Conservation (phyloP, 768 basidiomycete genomes). For the Termitomyces sp. region DNA sequence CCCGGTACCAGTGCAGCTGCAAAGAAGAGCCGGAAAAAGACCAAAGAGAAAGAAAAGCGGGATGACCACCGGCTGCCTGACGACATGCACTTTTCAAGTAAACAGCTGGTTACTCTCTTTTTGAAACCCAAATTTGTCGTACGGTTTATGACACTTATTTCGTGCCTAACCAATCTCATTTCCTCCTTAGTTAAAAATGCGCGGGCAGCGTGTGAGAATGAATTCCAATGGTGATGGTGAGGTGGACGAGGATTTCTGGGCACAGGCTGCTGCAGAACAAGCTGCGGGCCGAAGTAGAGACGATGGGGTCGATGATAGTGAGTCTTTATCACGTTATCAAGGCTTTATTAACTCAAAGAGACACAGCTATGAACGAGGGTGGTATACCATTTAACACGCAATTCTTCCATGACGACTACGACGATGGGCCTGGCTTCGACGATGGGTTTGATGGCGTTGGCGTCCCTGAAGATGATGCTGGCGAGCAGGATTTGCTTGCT, state of each 20-base stretch:
- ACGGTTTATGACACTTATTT: constrained; percentile 21
- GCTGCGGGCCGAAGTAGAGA: constrained; percentile 50
- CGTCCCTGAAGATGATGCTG: constrained; percentile 45
- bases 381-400: constrained; percentile 88
- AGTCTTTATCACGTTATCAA: constrained; percentile 15
- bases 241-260: constrained; percentile 97
- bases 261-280: constrained; percentile 85
- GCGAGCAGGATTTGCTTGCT: constrained; percentile 85
- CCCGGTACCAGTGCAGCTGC: constrained; percentile 44
- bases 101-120: constrained; percentile 88
- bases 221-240: constrained; percentile 74
- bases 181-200: constrained; percentile 72
- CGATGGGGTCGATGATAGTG: constrained; percentile 58
- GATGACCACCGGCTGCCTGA: constrained; percentile 83
- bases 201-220: constrained; percentile 56
- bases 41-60: constrained; percentile 54
- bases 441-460: constrained; percentile 48
- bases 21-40: constrained; percentile 42
- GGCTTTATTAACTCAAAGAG: not conserved
- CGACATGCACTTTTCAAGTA: constrained; percentile 95
- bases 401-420: constrained; percentile 92
- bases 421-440: constrained; percentile 72
- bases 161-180: not conserved
- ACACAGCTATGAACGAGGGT: constrained; percentile 28
- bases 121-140: constrained; percentile 95